Evolutionary conservation across 2,329 filamentous ascomycete species (phyloP).

Genomic region (Ploettnerulaceae sp.): DNA sequence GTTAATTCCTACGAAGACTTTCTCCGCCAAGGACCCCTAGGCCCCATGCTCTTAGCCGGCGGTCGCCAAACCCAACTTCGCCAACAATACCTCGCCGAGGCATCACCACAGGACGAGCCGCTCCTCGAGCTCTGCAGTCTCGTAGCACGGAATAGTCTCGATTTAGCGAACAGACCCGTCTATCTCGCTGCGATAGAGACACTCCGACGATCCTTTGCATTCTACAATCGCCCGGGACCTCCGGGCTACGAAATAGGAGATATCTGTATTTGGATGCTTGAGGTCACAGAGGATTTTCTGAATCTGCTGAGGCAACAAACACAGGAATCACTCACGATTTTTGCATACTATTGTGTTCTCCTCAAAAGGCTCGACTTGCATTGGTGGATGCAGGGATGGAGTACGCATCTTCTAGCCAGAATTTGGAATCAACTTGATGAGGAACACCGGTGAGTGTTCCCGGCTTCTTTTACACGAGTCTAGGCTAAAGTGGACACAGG

Average conservation of each 20-base stretch:
- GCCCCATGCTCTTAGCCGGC: conserved; percentile 32
- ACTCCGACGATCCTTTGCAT: conserved; percentile 34
- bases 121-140: conserved; percentile 17
- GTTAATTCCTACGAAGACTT: conserved; percentile 28
- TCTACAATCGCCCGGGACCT: conserved; percentile 20
- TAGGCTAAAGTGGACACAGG: conserved; percentile 11
- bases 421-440: conserved; percentile 36
- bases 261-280: conserved; percentile 40
- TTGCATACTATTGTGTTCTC: conserved; percentile 36
- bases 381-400: conserved; percentile 39
- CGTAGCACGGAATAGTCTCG: conserved; percentile 14
- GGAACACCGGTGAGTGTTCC: conserved; percentile 28
- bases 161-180: conserved; percentile 23
- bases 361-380: conserved; percentile 33
- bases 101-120: conserved; percentile 12
- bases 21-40: conserved; percentile 22
- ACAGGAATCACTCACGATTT: conserved; percentile 35
- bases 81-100: conserved; percentile 6
- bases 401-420: conserved; percentile 33
- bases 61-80: conserved; percentile 17
- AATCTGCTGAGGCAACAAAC: conserved; percentile 35
- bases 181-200: conserved; percentile 35
- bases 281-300: conserved; percentile 36
- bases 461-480: not conserved
- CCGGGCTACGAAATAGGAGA: conserved; percentile 35